Conservation (phyloP, 768 basidiomycete genomes). For the Mycena vulgaris region DNA sequence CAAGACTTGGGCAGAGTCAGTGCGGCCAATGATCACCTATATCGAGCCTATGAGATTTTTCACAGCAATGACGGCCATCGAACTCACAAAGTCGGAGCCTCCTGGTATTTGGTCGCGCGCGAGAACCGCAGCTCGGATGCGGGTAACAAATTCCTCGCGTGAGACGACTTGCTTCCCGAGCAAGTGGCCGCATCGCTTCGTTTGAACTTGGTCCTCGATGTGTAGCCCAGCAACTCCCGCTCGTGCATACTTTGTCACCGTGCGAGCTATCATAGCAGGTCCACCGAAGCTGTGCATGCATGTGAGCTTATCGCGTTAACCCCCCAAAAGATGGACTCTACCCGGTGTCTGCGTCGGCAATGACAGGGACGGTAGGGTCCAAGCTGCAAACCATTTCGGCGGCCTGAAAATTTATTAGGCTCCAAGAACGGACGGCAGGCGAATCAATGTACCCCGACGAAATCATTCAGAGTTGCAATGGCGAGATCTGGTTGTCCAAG, state of each 20-base stretch:
- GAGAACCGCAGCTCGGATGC: slow-evolving; percentile 83
- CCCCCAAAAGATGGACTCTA: slow-evolving; percentile 34
- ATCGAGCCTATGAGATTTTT: background rate
- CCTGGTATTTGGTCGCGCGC: slow-evolving; percentile 85
- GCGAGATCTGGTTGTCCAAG: slow-evolving; percentile 68
- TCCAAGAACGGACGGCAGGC: background rate
- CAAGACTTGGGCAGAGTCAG: slow-evolving; percentile 83
- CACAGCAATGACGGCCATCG: background rate
- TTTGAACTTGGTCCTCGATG: slow-evolving; percentile 70
- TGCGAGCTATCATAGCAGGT: slow-evolving; percentile 69
- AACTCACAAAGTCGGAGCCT: slow-evolving; percentile 78
- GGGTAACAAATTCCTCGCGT: slow-evolving; percentile 80
- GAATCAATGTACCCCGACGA: slow-evolving; percentile 56
- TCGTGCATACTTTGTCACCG: slow-evolving; percentile 64
- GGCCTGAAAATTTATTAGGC: slow-evolving; percentile 47
- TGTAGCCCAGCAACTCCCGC: slow-evolving; percentile 68
- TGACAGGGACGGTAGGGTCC: slow-evolving; percentile 62
- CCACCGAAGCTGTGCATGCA: slow-evolving; percentile 60
- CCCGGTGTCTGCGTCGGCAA: slow-evolving; percentile 73
- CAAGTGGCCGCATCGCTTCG: slow-evolving; percentile 76
- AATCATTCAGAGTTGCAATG: slow-evolving; percentile 69
- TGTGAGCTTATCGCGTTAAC: background rate
- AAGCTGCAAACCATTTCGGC: slow-evolving; percentile 66
- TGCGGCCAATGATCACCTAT: slow-evolving; percentile 81
- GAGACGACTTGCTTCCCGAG: slow-evolving; percentile 89